Evolutionary conservation across 176 grass and related monocot species (phyloP).

Genomic region (Coix lacrymajobi): DNA sequence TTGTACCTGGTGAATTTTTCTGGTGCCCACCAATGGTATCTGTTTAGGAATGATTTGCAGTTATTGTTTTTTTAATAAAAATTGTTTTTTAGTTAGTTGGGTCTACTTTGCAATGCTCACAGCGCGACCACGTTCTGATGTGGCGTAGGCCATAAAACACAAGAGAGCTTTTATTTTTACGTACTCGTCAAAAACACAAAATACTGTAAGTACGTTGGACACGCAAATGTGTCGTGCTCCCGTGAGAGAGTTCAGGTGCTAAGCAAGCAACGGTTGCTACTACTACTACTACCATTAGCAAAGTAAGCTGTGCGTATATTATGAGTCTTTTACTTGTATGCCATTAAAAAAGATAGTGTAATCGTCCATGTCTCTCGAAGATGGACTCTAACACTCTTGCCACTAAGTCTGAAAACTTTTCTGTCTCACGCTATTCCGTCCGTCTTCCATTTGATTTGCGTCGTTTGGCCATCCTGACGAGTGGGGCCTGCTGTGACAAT

Average conservation of each 20-base stretch:
- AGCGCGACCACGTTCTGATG: neutral
- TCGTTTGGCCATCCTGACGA: too few species aligned
- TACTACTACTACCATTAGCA: neutral
- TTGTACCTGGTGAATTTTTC: neutral
- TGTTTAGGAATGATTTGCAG: too few species aligned
- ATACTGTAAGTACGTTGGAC: neutral
- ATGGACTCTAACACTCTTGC: too few species aligned
- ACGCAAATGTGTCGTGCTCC: neutral
- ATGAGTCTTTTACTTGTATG: too few species aligned
- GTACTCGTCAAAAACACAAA: neutral
- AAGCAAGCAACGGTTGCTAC: neutral
- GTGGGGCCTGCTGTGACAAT: too few species aligned
- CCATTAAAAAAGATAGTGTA: too few species aligned
- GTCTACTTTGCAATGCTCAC: neutral
- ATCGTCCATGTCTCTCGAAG: too few species aligned
- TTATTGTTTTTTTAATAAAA: too few species aligned
- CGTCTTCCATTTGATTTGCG: too few species aligned
- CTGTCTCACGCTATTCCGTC: too few species aligned
- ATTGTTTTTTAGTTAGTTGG: neutral
- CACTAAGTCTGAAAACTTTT: too few species aligned
- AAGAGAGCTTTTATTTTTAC: neutral
- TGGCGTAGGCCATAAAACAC: neutral
- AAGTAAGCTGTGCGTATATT: neutral
- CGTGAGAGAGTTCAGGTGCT: neutral
- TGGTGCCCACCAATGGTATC: neutral